Evolutionary conservation across 1,284 basidiomycete genomes (phyloP).

Genomic region (Trametes pubescens): DNA sequence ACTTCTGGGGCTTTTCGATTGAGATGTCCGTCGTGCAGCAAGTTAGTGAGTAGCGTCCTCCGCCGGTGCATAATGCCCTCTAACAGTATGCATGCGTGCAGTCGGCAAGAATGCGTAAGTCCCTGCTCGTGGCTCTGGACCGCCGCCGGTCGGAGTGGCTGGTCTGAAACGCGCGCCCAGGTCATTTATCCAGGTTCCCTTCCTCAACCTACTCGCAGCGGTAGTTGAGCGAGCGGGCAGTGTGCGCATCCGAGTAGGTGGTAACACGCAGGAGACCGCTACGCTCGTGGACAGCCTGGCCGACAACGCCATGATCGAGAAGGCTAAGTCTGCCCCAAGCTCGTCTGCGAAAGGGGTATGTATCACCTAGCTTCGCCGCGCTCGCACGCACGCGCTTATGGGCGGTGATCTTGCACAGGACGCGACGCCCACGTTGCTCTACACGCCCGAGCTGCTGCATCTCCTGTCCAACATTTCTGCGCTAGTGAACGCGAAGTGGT

Average conservation of each 20-base stretch:
- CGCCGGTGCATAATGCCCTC: not conserved
- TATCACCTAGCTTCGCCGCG: not conserved
- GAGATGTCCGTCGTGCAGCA: conserved; percentile 76
- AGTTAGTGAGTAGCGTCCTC: conserved; percentile 56
- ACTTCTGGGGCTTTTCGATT: conserved; percentile 76
- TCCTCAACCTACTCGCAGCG: conserved; percentile 77
- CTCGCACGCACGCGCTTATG: not conserved
- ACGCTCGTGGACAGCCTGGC: conserved; percentile 54
- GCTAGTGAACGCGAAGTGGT: conserved; percentile 53
- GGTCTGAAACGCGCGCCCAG: conserved; percentile 36
- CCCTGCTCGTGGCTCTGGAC: not conserved
- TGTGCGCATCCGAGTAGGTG: conserved; percentile 70
- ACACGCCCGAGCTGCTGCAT: conserved; percentile 52
- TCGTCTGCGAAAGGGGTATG: conserved; percentile 10
- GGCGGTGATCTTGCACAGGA: conserved; percentile 32
- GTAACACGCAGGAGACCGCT: conserved; percentile 79
- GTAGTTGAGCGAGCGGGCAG: conserved; percentile 63
- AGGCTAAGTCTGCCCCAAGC: conserved; percentile 49
- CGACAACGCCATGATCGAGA: conserved; percentile 57
- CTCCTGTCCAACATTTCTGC: conserved; percentile 51
- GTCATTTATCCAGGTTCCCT: conserved; percentile 61
- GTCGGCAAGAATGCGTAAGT: conserved; percentile 63
- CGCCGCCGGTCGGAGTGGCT: not conserved
- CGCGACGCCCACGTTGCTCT: conserved; percentile 52
- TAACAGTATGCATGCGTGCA: conserved; percentile 30